Conservation (phyloP, 495 filamentous ascomycete genomes). For the Talaromyces thailandensis region DNA sequence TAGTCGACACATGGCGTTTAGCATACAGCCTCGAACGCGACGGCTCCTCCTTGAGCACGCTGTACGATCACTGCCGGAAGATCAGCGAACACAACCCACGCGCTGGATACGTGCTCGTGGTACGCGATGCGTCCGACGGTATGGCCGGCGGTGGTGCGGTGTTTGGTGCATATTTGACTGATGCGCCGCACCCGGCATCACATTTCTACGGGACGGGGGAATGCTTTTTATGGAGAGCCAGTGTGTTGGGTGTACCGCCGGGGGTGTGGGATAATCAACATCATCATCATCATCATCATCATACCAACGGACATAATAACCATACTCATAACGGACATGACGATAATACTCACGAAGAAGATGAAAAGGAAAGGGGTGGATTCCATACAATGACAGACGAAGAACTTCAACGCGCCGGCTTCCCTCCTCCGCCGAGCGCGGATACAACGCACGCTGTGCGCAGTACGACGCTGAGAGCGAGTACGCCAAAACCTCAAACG, state of each 20-base stretch:
- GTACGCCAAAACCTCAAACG: neutral
- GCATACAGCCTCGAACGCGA: conserved; percentile 90
- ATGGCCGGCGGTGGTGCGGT: conserved; percentile 35
- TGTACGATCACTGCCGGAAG: conserved; percentile 68
- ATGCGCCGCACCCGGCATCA: conserved; percentile 65
- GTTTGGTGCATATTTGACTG: conserved; percentile 92
- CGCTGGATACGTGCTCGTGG: conserved; percentile 79
- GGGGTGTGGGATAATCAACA: neutral
- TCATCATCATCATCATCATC: neutral
- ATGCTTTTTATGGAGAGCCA: conserved; percentile 94
- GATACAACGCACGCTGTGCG: conserved; percentile 65
- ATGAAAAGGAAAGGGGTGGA: neutral
- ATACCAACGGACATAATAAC: neutral
- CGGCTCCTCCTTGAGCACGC: conserved; percentile 75
- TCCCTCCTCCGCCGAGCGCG: conserved; percentile 64
- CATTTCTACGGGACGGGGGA: conserved; percentile 95
- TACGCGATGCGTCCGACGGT: conserved; percentile 51
- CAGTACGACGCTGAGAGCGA: conserved; percentile 47
- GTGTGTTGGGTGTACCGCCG: conserved; percentile 37
- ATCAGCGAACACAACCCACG: conserved; percentile 53
- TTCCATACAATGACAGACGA: conserved; percentile 23
- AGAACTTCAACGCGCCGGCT: conserved; percentile 28
- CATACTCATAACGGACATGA: neutral
- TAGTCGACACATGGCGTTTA: conserved; percentile 78
- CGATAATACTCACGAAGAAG: neutral